Percentiles rank a stretch among this genome's conserved stretches.
These are phyloP conservation scores for Plasmodium adleri DNA, from an alignment of 169 alveolate species.

Conservation along the genomic window DNA sequence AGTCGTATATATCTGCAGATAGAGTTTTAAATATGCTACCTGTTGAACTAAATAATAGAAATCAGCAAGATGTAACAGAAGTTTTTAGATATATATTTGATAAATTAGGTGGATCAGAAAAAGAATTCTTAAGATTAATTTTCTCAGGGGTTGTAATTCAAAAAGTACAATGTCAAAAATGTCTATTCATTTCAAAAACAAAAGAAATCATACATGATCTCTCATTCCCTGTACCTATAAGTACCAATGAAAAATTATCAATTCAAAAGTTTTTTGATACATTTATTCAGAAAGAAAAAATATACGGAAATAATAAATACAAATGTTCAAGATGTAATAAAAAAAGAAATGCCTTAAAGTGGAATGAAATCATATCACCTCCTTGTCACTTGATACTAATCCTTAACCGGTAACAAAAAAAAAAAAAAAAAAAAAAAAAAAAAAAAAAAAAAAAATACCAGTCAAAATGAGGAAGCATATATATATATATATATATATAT, in stretches of 20 bases:
- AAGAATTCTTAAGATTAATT: conserved; percentile 80
- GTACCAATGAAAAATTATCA: conserved; percentile 38
- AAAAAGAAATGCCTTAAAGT: conserved; percentile 83
- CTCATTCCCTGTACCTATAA: conserved; percentile 79
- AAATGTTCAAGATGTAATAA: conserved; percentile 83
- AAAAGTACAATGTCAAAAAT: conserved; percentile 82
- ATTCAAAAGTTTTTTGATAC: conserved; percentile 84
- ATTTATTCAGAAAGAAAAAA: conserved; percentile 81
- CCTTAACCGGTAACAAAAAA: conserved; percentile 78
- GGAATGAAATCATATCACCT: conserved; percentile 88
- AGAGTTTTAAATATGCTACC: conserved; percentile 80
- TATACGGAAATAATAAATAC: conserved; percentile 85
- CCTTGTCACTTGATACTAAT: conserved; percentile 88
- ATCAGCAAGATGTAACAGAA: conserved; percentile 89
- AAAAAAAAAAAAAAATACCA: not conserved
- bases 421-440: not conserved
- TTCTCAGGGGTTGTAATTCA: conserved; percentile 86
- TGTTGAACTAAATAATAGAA: conserved; percentile 63
- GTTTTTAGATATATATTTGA: conserved; percentile 81
- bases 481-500: not conserved
- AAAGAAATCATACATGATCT: conserved; percentile 84
- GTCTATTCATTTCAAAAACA: conserved; percentile 79
- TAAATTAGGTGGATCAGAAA: conserved; percentile 79
- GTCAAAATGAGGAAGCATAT: not conserved
- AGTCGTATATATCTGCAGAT: conserved; percentile 75